phyloP scores from a whole-genome alignment of 441 rosid genomes.

The Adansonia madagascariensis region DNA sequence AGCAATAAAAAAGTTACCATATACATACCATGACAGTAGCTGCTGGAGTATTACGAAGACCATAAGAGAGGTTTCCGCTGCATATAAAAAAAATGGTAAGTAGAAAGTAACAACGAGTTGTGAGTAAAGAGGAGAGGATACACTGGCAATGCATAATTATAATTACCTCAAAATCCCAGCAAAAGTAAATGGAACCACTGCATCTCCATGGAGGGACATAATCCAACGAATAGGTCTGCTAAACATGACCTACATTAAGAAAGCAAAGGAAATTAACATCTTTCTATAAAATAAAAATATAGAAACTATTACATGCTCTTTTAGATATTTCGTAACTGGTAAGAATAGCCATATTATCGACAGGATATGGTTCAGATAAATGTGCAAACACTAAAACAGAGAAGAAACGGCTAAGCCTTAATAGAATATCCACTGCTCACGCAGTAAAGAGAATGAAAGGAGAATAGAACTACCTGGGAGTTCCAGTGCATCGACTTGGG shows the following conservation, averaged over 20 bases:
- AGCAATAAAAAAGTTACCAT: conserved; percentile 22
- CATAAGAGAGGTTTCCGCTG: conserved; percentile 81
- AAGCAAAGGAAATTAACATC: neutral
- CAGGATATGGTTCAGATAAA: neutral
- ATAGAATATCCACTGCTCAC: conserved; percentile 17
- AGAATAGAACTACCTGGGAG: conserved; percentile 61
- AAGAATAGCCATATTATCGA: conserved; percentile 3
- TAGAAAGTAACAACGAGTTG: conserved; percentile 10
- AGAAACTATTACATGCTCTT: neutral
- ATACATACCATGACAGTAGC: conserved; percentile 67
- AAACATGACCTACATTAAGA: conserved; percentile 60
- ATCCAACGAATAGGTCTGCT: conserved; percentile 98
- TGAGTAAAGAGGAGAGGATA: neutral
- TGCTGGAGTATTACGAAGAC: conserved; percentile 83
- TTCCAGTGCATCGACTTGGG: conserved; percentile 98
- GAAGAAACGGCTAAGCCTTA: conserved; percentile 9
- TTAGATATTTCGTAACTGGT: conserved; percentile 1
- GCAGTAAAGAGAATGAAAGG: neutral
- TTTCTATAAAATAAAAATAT: neutral
- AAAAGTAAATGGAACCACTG: conserved; percentile 77
- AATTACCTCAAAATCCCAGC: conserved; percentile 85
- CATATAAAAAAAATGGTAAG: conserved; percentile 40
- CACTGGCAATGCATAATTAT: conserved; percentile 25
- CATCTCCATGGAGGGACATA: conserved; percentile 88
- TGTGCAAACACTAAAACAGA: neutral